Evolutionary conservation across 139 green algal genomes (phyloP), one percentile per base, ranked within the genome.

Genomic region (Tetradesmus obliquus): DNA sequence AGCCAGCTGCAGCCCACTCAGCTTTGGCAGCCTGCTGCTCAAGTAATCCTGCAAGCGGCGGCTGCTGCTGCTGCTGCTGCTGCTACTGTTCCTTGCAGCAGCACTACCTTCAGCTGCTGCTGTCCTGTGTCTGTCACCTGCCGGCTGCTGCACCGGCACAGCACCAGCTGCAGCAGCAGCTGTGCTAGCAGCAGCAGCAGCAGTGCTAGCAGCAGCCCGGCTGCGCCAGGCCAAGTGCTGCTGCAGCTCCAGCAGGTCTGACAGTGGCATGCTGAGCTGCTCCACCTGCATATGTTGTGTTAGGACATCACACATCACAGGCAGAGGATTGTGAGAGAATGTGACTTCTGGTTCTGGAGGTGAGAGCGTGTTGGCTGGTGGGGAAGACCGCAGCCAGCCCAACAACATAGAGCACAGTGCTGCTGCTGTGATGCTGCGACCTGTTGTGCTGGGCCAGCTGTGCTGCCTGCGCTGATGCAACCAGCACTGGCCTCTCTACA

Each of bases 1-100:
- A 5, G 32, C 12, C 13, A 89, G 62, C 55, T 3, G 32, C 3
- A 89, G 2, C 3, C 62, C 45, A 32, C 12, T 53, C 0, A 89
- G 60, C 5, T 81, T 62, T 17, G 84, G 84, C 45, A 89, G 57
- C 10, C 62, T 45, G 2, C 7, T 51, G 55, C 3, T 3, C 3
- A 89, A 13, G 5, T 66, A 45, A 0, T 89, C 24, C 9, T 79
- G 57, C 57, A 79, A 24, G 5, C 20, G 53, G 79, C 45, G 32
- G 32, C 32, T 15, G 13, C 3, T 45, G 15, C 74, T 45, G 13
- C 13, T 24, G 74, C 74, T 62, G 79, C 79, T 71, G 53, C 53
- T 86, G 82, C 82, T 86, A 53, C 82, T 53, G 79, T 13, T 86
- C 53, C 22, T 79, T 10, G 69, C 45, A 85, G 51, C 80, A 58